Conservation (phyloP, 2,329 filamentous ascomycete genomes). For the Fusarium lateritium region DNA sequence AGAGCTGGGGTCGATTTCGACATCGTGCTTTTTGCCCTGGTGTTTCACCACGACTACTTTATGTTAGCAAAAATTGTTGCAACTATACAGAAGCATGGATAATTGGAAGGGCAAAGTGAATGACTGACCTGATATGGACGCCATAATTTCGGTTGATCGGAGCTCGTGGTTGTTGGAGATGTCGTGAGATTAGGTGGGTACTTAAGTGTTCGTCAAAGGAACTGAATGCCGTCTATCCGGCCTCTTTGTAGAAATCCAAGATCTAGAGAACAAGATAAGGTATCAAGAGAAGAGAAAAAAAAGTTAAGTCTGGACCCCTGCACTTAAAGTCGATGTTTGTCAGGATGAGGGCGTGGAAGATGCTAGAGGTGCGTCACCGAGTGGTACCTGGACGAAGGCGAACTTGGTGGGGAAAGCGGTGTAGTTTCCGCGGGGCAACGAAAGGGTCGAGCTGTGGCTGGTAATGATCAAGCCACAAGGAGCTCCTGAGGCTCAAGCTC, state of each 20-base stretch:
- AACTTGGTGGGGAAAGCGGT: conserved; percentile 50
- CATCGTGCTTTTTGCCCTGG: conserved; percentile 93
- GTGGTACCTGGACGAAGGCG: conserved; percentile 52
- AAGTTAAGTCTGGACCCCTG: neutral
- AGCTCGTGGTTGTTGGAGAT: conserved; percentile 26
- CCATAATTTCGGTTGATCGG: conserved; percentile 60
- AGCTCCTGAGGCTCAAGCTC: conserved; percentile 34
- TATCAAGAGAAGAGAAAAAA: conserved; percentile 4
- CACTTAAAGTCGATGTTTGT: conserved; percentile 12
- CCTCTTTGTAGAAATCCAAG: neutral
- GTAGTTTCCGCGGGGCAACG: conserved; percentile 36
- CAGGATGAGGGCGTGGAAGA: conserved; percentile 24
- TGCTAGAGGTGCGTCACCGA: conserved; percentile 51
- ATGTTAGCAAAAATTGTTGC: conserved; percentile 35
- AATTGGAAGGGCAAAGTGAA: conserved; percentile 30
- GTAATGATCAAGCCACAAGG: conserved; percentile 21
- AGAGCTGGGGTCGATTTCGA: conserved; percentile 88
- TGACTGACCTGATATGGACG: conserved; percentile 67
- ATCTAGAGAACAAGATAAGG: conserved; percentile 10
- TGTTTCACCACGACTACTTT: conserved; percentile 89
- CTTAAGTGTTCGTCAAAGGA: neutral
- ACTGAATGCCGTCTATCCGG: neutral
- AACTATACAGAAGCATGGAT: neutral
- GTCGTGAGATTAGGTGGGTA: neutral
- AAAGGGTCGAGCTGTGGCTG: conserved; percentile 29